Percentiles rank a stretch among this genome's conserved stretches.
These are phyloP conservation scores for Linum lewisii DNA, from an alignment of 345 rosid species.

Conservation along the genomic window DNA sequence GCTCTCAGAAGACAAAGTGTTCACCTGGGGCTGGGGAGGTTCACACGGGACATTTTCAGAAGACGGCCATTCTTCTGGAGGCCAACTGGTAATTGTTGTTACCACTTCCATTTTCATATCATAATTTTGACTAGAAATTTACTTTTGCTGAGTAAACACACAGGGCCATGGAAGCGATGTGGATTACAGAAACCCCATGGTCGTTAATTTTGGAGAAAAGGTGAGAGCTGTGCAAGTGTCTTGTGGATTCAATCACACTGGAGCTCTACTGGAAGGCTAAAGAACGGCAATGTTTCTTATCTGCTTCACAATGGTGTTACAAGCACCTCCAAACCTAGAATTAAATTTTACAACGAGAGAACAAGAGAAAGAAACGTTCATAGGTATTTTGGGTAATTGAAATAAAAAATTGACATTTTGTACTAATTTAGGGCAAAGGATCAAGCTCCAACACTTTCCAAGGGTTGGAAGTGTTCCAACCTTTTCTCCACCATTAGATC, in stretches of 20 bases:
- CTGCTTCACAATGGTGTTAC: too few relatives aligned
- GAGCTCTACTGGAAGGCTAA: slow-evolving; percentile 51
- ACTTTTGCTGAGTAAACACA: slow-evolving; percentile 1
- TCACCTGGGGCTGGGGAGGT: slow-evolving; percentile 99
- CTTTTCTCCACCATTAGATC: too few relatives aligned
- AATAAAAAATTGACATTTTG: too few relatives aligned
- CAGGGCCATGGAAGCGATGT: slow-evolving; percentile 93
- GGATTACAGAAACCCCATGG: slow-evolving; percentile 49
- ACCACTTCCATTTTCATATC: background rate
- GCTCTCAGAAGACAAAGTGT: slow-evolving; percentile 53
- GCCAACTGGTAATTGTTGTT: slow-evolving; percentile 68
- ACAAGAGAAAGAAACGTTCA: too few relatives aligned
- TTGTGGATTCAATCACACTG: slow-evolving; percentile 88
- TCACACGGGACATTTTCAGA: slow-evolving; percentile 87
- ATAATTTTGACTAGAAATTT: background rate
- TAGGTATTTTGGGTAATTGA: too few relatives aligned
- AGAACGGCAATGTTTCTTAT: too few relatives aligned
- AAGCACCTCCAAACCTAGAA: too few relatives aligned
- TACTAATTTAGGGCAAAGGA: too few relatives aligned
- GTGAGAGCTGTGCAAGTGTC: slow-evolving; percentile 65
- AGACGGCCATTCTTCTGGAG: slow-evolving; percentile 85
- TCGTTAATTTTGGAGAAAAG: slow-evolving; percentile 40
- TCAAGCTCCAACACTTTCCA: too few relatives aligned
- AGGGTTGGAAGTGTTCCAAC: too few relatives aligned
- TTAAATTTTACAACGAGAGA: too few relatives aligned